Base-by-base conservation (phyloP, 2,329 filamentous ascomycete genomes). In the Penicillium polonicum region DNA sequence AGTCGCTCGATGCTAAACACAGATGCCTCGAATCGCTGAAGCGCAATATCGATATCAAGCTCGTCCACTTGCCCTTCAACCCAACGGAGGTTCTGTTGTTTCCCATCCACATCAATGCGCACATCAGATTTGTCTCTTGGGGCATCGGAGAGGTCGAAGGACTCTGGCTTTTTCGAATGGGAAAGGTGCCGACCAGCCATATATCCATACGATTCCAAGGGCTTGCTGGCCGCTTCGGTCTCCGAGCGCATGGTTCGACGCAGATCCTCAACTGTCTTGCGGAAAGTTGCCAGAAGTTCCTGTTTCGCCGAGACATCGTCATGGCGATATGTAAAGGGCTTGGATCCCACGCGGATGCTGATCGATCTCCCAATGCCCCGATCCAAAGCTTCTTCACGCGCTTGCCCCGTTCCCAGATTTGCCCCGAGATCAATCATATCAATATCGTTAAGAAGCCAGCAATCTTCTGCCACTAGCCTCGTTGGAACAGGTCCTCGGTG, bases 31-130 rank as follows among this genome's bases (percentile, higher is more conserved):
- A 96, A 94, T 42, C 85, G 84, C 72, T 97, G 93, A 50, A 97
- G 82, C 0, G 94, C 93, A 68, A 99, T 92, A 67, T 96, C 89
- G 67, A 97, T 97, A 70, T 99, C 94, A 6, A 99, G 84, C 70
- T 96, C 91, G 70, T 99, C 94, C 74, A 99, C 90, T 76, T 97
- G 91, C 52, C 87, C 86, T 73, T 99, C 94, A 0, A 99, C 91
- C 91, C 91, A 97, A 52, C 93, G 89, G 46, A 99, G 83, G 71
- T 94, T 97, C 72, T 97, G 91, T 74, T 97, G 92, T 69, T 96
- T 96, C 48, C 94, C 94, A 68, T 97, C 94, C 15, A 96, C 91
- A 68, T 99, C 94, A 65, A 99, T 92, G 55, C 96, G 84, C 78
- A 96, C 89, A 60, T 81, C 85, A 19, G 79, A 78, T 39, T 80